Evolutionary conservation across 805 yeast genomes (phyloP).

Genomic region (Diddensiella transvaalensis): DNA sequence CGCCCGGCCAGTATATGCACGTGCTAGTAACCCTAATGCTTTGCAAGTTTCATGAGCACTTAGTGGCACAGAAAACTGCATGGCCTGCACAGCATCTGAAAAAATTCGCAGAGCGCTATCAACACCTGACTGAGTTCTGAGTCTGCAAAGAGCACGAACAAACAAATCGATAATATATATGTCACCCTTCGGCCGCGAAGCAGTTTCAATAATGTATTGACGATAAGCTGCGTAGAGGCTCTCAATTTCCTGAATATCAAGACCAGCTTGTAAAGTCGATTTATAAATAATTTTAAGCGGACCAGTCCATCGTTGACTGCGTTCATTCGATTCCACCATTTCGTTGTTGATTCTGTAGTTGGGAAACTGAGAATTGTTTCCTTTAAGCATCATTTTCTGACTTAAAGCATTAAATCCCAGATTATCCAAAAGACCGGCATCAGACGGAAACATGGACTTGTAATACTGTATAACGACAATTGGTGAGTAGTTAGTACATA

Average conservation of each 20-base stretch:
- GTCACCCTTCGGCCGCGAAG: not conserved
- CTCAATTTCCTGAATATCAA: conserved; percentile 14
- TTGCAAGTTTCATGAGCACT: conserved; percentile 9
- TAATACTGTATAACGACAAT: conserved; percentile 20
- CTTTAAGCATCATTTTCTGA: not conserved
- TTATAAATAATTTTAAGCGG: conserved; percentile 26
- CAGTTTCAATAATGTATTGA: not conserved
- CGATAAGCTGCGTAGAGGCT: conserved; percentile 13
- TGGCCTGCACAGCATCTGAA: conserved; percentile 13
- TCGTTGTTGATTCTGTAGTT: not conserved
- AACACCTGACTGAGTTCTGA: conserved; percentile 10
- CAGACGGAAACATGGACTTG: conserved; percentile 21
- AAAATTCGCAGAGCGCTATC: conserved; percentile 23
- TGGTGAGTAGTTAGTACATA: conserved; percentile 23
- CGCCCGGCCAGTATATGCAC: no score
- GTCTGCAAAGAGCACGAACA: conserved; percentile 21
- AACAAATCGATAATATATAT: conserved; percentile 25
- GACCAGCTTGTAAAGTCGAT: conserved; percentile 25
- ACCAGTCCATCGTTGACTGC: conserved; percentile 3
- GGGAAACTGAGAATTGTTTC: not conserved
- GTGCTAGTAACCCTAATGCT: conserved; percentile 15
- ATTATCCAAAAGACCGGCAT: conserved; percentile 8
- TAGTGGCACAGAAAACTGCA: conserved; percentile 6
- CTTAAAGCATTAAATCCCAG: conserved; percentile 19
- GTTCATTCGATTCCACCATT: not conserved